Conservation (phyloP, 2,329 filamentous ascomycete species). For the Colletotrichum navitas region DNA sequence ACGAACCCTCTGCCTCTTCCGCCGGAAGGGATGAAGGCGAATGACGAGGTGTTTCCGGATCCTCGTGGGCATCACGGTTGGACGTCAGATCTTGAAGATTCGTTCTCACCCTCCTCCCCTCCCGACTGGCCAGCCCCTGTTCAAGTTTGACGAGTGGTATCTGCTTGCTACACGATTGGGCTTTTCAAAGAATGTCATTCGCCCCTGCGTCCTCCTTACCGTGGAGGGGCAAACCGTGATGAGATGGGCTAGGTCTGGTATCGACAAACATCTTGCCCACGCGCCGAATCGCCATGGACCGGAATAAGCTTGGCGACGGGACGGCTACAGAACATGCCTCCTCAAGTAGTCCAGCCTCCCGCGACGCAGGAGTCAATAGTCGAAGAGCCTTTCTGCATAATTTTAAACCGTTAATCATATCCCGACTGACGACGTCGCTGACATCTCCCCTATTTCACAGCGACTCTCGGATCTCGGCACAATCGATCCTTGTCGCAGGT, state of each 20-base stretch:
- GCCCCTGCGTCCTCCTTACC: not conserved
- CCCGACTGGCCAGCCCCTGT: not conserved
- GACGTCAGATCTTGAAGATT: conserved; percentile 13
- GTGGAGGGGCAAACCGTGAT: not conserved
- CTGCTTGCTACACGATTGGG: not conserved
- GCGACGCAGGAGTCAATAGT: not conserved
- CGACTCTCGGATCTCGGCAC: not conserved
- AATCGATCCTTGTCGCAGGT: not conserved
- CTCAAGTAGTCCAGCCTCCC: not conserved
- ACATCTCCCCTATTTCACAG: not conserved
- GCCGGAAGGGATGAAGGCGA: not conserved
- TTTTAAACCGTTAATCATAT: not conserved
- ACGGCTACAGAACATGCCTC: not conserved
- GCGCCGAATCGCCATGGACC: not conserved
- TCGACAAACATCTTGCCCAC: not conserved
- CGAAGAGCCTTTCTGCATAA: not conserved
- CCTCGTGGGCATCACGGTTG: conserved; percentile 44
- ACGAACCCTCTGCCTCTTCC: not conserved
- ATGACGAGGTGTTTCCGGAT: conserved; percentile 4
- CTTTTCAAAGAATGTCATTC: not conserved
- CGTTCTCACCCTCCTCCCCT: not conserved
- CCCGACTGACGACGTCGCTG: not conserved
- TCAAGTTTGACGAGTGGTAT: not conserved
- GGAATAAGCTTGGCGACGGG: not conserved
- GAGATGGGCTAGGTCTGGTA: not conserved